Percentiles rank a stretch among this genome's conserved stretches.
phyloP scores from a whole-genome alignment of 2,329 filamentous ascomycete species.

The Aspergillus aculeatinus region DNA sequence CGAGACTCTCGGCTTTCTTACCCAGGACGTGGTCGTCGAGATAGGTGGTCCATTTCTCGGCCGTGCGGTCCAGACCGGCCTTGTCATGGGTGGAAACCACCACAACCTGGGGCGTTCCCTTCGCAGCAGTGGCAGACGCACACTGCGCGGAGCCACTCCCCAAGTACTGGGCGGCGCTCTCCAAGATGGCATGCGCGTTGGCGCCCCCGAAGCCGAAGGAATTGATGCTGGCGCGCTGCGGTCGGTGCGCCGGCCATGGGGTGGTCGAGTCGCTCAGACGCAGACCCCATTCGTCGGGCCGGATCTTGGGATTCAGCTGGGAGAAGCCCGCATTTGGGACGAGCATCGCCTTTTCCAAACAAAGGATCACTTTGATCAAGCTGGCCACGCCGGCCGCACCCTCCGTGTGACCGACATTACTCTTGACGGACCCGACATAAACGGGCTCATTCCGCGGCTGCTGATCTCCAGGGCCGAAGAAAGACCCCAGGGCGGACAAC shows the following conservation, averaged over 20 bases:
- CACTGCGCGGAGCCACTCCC: not conserved
- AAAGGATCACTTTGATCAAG: not conserved
- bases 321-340: not conserved
- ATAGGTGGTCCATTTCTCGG: too few relatives aligned
- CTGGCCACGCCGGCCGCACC: not conserved
- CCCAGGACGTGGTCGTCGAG: too few relatives aligned
- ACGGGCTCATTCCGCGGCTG: not conserved
- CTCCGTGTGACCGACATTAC: not conserved
- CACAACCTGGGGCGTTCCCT: too few relatives aligned
- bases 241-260: slow-evolving; percentile 1
- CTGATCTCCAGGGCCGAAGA: too few relatives aligned
- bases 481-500: too few relatives aligned
- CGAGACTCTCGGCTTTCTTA: too few relatives aligned
- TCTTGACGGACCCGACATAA: not conserved
- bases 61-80: too few relatives aligned
- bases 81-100: too few relatives aligned
- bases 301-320: not conserved
- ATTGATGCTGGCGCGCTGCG: not conserved
- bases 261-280: not conserved
- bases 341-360: not conserved
- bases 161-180: slow-evolving; percentile 2
- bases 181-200: slow-evolving; percentile 1
- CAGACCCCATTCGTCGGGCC: not conserved
- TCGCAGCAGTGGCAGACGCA: not conserved
- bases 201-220: slow-evolving; percentile 5